These are phyloP conservation scores for Tilletia walkeri DNA, from an alignment of 1,284 basidiomycete species.

Conservation along the genomic window DNA sequence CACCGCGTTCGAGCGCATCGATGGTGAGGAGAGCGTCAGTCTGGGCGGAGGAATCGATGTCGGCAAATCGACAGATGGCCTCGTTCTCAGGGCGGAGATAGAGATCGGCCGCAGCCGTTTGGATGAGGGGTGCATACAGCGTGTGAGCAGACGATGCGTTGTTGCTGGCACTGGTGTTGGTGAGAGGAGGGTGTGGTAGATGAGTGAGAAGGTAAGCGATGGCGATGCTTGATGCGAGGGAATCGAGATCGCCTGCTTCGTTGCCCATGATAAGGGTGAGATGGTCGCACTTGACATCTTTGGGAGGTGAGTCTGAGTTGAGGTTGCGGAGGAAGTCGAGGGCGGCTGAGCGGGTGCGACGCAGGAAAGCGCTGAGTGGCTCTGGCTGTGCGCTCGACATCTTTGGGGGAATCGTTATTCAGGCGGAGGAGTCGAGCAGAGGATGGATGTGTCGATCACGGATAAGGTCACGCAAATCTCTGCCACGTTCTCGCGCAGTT, in stretches of 20 bases:
- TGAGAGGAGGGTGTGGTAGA: neutral
- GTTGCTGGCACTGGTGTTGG: neutral
- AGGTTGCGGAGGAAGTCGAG: neutral
- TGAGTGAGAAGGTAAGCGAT: constrained; percentile 44
- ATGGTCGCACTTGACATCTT: neutral
- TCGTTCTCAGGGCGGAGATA: constrained; percentile 81
- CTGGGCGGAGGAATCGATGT: constrained; percentile 35
- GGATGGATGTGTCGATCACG: too few species aligned
- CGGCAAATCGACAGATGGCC: constrained; percentile 65
- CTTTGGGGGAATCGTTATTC: too few species aligned
- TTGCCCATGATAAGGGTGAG: constrained; percentile 44
- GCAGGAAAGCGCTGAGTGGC: constrained; percentile 10
- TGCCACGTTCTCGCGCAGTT: too few species aligned
- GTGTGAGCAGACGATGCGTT: neutral
- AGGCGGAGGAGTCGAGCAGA: too few species aligned
- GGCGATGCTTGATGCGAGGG: constrained; percentile 43
- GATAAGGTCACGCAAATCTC: too few species aligned
- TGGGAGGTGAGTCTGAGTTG: neutral
- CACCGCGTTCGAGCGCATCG: constrained; percentile 22
- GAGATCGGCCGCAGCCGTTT: constrained; percentile 65
- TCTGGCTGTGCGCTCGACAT: neutral
- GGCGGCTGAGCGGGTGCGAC: neutral
- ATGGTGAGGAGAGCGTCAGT: constrained; percentile 55
- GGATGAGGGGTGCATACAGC: constrained; percentile 24
- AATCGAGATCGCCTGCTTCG: constrained; percentile 53